Conservation (phyloP, 345 rosid genomes). For the Bruguiera gymnorhiza region DNA sequence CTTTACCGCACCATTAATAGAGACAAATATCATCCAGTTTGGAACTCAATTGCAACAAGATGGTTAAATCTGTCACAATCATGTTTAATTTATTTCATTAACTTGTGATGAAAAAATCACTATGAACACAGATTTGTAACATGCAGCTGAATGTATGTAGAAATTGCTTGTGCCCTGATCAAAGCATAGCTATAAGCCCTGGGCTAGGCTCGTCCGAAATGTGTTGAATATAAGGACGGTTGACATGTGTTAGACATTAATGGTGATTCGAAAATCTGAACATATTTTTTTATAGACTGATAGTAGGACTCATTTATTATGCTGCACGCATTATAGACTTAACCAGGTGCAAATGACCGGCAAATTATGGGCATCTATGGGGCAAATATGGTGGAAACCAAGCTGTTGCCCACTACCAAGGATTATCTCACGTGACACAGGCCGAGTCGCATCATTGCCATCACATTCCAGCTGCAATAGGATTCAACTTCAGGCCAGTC, state of each 20-base stretch:
- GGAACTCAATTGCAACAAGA: background rate
- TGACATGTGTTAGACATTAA: slow-evolving; percentile 45
- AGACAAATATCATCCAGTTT: background rate
- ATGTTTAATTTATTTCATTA: too few relatives aligned
- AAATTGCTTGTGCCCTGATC: slow-evolving; percentile 60
- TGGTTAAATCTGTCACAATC: too few relatives aligned
- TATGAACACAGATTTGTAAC: slow-evolving; percentile 5
- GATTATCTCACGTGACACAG: slow-evolving; percentile 85
- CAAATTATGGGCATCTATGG: slow-evolving; percentile 82
- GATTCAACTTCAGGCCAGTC: slow-evolving; percentile 54
- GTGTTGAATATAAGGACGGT: slow-evolving; percentile 66
- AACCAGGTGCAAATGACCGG: slow-evolving; percentile 69
- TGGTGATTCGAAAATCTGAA: too few relatives aligned
- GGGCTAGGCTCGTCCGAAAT: slow-evolving; percentile 86
- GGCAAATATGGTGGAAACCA: slow-evolving; percentile 79
- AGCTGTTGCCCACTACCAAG: slow-evolving; percentile 46
- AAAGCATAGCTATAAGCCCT: slow-evolving; percentile 78
- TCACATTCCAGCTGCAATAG: slow-evolving; percentile 69
- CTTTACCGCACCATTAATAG: background rate
- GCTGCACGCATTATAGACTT: slow-evolving; percentile 37
- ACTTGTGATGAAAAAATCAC: too few relatives aligned
- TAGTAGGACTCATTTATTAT: too few relatives aligned
- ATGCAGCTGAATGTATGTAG: slow-evolving; percentile 68
- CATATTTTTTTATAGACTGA: too few relatives aligned
- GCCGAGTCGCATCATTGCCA: slow-evolving; percentile 75